These are phyloP conservation scores for Pseudogymnoascus sp. DNA, from an alignment of 2,329 filamentous ascomycete species.

Conservation along the genomic window DNA sequence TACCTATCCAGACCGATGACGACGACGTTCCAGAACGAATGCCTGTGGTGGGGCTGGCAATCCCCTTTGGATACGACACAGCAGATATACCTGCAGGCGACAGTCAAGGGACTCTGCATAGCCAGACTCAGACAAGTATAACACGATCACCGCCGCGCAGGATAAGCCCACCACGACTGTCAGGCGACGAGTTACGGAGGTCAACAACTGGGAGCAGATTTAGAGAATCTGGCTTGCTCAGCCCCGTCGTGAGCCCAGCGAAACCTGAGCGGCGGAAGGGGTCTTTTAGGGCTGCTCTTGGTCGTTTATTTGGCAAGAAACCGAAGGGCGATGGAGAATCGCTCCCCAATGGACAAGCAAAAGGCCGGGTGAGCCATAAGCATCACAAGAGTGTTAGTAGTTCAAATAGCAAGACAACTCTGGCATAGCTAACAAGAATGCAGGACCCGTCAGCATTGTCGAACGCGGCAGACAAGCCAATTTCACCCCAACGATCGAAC, in stretches of 20 bases:
- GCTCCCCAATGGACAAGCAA: constrained; percentile 11
- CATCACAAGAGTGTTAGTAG: constrained; percentile 45
- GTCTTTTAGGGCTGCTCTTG: constrained; percentile 45
- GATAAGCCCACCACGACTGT: not conserved
- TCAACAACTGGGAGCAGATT: not conserved
- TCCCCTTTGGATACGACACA: constrained; percentile 24
- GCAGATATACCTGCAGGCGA: not conserved
- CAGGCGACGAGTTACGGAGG: not conserved
- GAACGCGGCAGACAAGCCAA: constrained; percentile 29
- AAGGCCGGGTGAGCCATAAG: constrained; percentile 15
- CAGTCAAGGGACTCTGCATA: not conserved
- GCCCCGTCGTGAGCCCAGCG: constrained; percentile 23
- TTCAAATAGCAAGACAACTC: constrained; percentile 8
- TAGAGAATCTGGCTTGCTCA: not conserved
- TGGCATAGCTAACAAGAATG: constrained; percentile 12
- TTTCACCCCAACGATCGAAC: constrained; percentile 42
- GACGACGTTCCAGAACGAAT: constrained; percentile 47
- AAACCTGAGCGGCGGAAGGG: constrained; percentile 49
- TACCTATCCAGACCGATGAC: constrained; percentile 46
- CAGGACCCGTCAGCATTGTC: constrained; percentile 35
- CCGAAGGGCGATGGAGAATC: constrained; percentile 35
- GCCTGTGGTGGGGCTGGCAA: constrained; percentile 32
- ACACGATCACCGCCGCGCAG: not conserved
- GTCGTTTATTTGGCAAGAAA: constrained; percentile 50
- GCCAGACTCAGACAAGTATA: not conserved